A percentile compares a stretch with the other conserved stretches of the same genome.
Conservation (phyloP, 148 eudicot species). For the Vaccinium macrocarpon region DNA sequence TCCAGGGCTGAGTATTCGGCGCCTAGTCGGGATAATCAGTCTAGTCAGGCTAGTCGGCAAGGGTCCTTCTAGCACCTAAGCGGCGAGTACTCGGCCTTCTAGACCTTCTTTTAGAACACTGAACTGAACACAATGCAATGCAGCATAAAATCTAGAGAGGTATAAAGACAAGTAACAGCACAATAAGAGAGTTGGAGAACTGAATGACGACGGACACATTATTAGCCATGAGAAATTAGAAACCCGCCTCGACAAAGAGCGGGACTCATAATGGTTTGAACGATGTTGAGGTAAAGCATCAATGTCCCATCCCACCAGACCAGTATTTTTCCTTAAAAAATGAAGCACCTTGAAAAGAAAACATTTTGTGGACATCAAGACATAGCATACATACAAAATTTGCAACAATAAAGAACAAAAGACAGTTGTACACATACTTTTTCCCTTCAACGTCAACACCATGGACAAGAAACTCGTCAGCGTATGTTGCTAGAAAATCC, state of each 20-base stretch:
- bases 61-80: too few relatives aligned
- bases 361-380: neutral
- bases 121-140: too few relatives aligned
- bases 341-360: neutral
- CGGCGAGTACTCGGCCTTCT: too few relatives aligned
- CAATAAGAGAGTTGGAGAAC: neutral
- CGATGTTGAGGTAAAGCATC: neutral
- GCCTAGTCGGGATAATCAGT: too few relatives aligned
- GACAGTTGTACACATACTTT: constrained; percentile 46
- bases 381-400: neutral
- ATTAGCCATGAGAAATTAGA: neutral
- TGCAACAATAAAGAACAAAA: constrained; percentile 12
- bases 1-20: too few relatives aligned
- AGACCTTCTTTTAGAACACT: too few relatives aligned
- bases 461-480: constrained; percentile 96
- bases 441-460: constrained; percentile 99
- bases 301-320: neutral
- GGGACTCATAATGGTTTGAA: neutral
- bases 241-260: neutral
- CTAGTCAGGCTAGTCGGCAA: too few relatives aligned
- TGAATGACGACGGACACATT: neutral
- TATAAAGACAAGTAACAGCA: neutral
- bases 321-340: neutral
- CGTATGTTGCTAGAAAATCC: constrained; percentile 71
- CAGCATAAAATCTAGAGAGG: too few relatives aligned